Conservation (phyloP, 208 protist species). For the Trichomonas vaginalis region DNA sequence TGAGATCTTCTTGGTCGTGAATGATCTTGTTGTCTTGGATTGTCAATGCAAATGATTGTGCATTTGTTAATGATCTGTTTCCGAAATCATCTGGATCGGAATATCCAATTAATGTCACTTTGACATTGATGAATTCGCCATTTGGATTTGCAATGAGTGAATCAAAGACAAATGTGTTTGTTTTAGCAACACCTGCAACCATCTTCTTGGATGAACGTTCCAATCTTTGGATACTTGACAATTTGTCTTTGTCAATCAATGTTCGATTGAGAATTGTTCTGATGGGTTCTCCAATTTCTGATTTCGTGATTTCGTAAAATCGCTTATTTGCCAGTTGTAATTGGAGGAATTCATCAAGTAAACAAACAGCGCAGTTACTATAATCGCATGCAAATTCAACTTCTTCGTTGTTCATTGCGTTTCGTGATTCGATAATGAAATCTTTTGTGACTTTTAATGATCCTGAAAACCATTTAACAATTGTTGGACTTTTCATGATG, state of each 20-base stretch:
- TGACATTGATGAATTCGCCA: background rate
- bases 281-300: background rate
- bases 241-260: background rate
- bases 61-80: background rate
- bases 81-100: background rate
- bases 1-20: background rate
- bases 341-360: background rate
- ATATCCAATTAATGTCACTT: background rate
- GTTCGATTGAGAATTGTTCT: background rate
- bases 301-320: background rate
- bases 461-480: background rate
- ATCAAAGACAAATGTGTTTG: background rate
- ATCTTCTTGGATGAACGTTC: background rate
- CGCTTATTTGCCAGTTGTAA: background rate
- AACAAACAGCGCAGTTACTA: background rate
- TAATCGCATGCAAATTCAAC: background rate
- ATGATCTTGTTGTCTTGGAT: background rate
- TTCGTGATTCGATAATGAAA: background rate
- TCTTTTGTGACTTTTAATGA: background rate
- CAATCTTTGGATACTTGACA: background rate
- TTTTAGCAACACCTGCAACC: background rate
- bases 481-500: background rate
- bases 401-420: background rate
- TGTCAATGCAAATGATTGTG: background rate
- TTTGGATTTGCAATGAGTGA: background rate